phyloP scores from a whole-genome alignment of 495 filamentous ascomycete genomes.

The Tuber umbilicatum region DNA sequence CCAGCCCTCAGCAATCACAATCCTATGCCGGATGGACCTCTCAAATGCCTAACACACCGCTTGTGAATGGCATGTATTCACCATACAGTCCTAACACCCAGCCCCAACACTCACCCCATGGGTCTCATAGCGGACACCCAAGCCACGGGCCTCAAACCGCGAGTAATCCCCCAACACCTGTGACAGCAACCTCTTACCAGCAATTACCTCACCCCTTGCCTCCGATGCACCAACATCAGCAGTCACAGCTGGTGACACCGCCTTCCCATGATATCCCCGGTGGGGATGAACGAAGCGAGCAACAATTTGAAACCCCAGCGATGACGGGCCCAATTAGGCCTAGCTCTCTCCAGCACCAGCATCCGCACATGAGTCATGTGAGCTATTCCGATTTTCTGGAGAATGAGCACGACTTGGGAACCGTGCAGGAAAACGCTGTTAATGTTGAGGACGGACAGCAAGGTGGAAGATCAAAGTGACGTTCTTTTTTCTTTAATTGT shows the following conservation, averaged over 20 bases:
- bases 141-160: constrained; percentile 30
- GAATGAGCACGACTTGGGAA: constrained; percentile 19
- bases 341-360: constrained; percentile 26
- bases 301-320: constrained; percentile 33
- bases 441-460: constrained; percentile 39
- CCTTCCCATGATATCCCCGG: constrained; percentile 30
- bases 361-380: constrained; percentile 18
- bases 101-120: constrained; percentile 36
- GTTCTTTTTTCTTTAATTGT: constrained; percentile 16
- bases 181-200: constrained; percentile 34
- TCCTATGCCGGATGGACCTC: constrained; percentile 24
- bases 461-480: constrained; percentile 35
- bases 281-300: constrained; percentile 29
- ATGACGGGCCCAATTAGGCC: constrained; percentile 34
- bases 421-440: constrained; percentile 29
- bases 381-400: constrained; percentile 39
- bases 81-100: constrained; percentile 30
- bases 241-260: constrained; percentile 21
- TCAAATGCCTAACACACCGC: constrained; percentile 27
- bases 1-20: constrained; percentile 29
- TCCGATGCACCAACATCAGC: constrained; percentile 37
- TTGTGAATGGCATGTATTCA: constrained; percentile 30
- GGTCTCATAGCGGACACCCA: constrained; percentile 23
- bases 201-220: constrained; percentile 32
- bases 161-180: constrained; percentile 32